Evolutionary conservation across 495 filamentous ascomycete species (phyloP), one percentile per base, ranked within the genome.

Genomic region (Penicillium herquei): DNA sequence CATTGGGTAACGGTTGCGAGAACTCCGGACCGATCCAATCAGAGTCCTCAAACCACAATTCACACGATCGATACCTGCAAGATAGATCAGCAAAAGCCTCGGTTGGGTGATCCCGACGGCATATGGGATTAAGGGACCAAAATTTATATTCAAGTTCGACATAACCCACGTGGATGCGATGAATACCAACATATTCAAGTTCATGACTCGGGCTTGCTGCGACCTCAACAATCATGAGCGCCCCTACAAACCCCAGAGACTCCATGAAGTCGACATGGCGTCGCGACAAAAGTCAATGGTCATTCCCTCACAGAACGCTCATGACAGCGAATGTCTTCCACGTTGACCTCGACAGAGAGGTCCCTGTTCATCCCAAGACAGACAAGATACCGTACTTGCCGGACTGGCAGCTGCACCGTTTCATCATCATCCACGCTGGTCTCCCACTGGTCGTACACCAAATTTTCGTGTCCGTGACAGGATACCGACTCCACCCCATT

Each of bases 251-350:
- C 44, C 59, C 62, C 6, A 67, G 58, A 17, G 69, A 71, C 52
- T 69, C 66, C 1, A 71, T 71, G 69, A 69, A 62, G 54, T 71
- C 69, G n/a, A 71, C 69, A 30, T 71, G 69, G 69, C 66, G 68
- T 6, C 18, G 31, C 4, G 64, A 68, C 47, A 51, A 54, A 7
- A 54, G 46, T 8, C 50, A 62, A 21, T 71, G 69, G 69, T 55
- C 40, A 9, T 7, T 37, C 8, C 21, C 39, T 34, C 69, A 71
- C 56, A 59, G 54, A 50, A 21, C 66, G 11, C 49, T 71, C 1
- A 64, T 69, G 6, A 6, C 51, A 4, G 40, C 61, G 7, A 61
- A 67, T 33, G 56, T 61, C 1, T 59, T 68, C 42, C 66, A 66
- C 39, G 17, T 62, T 16, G 58, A 61, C 11, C 52, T 62, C 5